Evolutionary conservation across 768 basidiomycete species (phyloP).

Genomic region (button mushroom (Agaricus bisporus)): DNA sequence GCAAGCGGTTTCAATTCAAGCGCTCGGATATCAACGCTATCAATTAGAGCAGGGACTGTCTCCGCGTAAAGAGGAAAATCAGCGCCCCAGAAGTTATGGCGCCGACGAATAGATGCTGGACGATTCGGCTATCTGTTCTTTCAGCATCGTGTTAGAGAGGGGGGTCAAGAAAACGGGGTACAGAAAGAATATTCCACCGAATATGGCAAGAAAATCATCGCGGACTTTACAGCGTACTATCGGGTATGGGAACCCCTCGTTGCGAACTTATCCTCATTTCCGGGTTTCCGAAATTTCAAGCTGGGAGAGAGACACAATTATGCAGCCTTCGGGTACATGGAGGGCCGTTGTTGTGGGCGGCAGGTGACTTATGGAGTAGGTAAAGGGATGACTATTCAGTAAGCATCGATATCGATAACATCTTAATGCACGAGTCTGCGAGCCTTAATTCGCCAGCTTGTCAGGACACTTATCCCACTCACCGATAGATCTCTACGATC

Average conservation of each 20-base stretch:
- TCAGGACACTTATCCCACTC: constrained; percentile 4
- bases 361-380: constrained; percentile 11
- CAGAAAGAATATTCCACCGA: background rate
- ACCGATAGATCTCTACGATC: constrained; percentile 49
- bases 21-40: background rate
- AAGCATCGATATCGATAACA: constrained; percentile 27
- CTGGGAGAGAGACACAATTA: constrained; percentile 4
- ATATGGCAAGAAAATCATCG: background rate
- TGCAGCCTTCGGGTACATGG: constrained; percentile 5
- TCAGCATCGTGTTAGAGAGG: background rate
- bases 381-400: constrained; percentile 9
- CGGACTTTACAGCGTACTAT: constrained; percentile 4
- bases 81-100: background rate
- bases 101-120: background rate
- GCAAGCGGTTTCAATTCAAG: background rate
- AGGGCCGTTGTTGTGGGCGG: constrained; percentile 1
- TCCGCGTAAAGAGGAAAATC: background rate
- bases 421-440: constrained; percentile 4
- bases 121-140: background rate
- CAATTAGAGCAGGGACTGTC: background rate
- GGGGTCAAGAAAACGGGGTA: constrained; percentile 1
- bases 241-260: constrained; percentile 8
- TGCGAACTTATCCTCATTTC: background rate
- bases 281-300: constrained; percentile 1
- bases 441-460: constrained; percentile 6